Evolutionary conservation across 305 asterid genomes (phyloP), one percentile per base, ranked within the genome.

Genomic region (Striga hermonthica): DNA sequence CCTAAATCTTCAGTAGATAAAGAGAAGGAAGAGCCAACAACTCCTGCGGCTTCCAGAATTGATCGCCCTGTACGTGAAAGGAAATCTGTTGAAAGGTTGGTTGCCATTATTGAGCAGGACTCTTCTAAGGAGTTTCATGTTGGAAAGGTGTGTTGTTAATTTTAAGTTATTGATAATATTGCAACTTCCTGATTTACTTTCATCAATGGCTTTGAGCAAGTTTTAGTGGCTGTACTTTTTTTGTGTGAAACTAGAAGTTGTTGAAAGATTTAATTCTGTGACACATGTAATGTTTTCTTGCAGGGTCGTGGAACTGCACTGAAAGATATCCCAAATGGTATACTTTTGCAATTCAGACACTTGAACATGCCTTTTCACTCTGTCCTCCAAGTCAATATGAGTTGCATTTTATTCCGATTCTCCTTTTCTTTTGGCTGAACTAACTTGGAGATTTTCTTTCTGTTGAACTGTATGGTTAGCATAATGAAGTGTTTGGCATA

Each of bases 281-380:
- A 54, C 59, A 16, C 15, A 22, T 4, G 8, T 56, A 31, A 39
- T 68, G 12, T 71, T 57, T 81, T 62, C 41, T 62, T 77, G 79
- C 90, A 90, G 95, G 97, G 97, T 44, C 95, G 81, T 78, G 97
- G 97, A 82, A 84, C 90, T 73, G 86, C 91, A 3, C 80, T 90
- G 50, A 90, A 90, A 80, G 91, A 87, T 73, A 90, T 90, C 41
- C 97, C 95, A 39, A 85, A 87, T 67, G 97, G 95, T 90, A 47
- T 72, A 62, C 34, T 34, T 72, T 47, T 50, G 16, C 47, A 38
- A 13, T 22, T 69, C 53, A 45, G 64, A 57, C 49, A 60, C 60
- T 6, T 49, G 31, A 35, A 39, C 52, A 40, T 67, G n/a, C 43
- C 37, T 13, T 40, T 71, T 45, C 15, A 41, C 16, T 44, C 10